Percentiles rank a stretch among this genome's conserved stretches.
Conservation (phyloP, 2,329 filamentous ascomycete species). For the Fonsecaea nubica region DNA sequence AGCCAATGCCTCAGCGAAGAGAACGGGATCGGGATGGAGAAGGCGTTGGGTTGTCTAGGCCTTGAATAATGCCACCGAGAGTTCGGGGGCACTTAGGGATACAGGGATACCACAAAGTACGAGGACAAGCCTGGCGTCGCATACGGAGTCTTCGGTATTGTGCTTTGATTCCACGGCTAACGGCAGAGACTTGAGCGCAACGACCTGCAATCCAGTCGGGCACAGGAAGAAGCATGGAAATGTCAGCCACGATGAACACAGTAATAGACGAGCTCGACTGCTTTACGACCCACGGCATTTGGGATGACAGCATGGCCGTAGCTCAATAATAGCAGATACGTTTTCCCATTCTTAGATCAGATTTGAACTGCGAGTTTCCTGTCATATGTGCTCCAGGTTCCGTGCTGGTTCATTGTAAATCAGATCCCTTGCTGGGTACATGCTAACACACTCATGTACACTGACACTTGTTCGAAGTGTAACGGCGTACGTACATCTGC, state of each 20-base stretch:
- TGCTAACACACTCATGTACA: no score
- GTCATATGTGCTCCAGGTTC: background rate
- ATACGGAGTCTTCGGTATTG: background rate
- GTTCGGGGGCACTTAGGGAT: background rate
- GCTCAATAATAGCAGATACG: background rate
- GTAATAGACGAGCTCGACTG: background rate
- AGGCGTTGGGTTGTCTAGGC: background rate
- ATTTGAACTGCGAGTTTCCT: background rate
- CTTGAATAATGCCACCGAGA: background rate
- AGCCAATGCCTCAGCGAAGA: background rate
- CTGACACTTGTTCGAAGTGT: no score
- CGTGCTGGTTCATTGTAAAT: background rate
- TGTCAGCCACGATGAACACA: background rate
- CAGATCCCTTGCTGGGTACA: background rate
- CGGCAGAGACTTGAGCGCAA: background rate
- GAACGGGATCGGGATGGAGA: background rate
- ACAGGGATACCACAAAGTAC: background rate
- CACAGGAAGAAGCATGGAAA: constrained; percentile 1
- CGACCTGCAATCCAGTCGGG: background rate
- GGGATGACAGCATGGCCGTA: background rate
- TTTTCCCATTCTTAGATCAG: background rate
- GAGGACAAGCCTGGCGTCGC: constrained; percentile 31
- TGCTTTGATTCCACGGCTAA: background rate
- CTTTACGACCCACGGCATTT: background rate
- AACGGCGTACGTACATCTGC: no score